Base-by-base conservation (phyloP, 129 eudicot genomes). In the Dittrichia graveolens region DNA sequence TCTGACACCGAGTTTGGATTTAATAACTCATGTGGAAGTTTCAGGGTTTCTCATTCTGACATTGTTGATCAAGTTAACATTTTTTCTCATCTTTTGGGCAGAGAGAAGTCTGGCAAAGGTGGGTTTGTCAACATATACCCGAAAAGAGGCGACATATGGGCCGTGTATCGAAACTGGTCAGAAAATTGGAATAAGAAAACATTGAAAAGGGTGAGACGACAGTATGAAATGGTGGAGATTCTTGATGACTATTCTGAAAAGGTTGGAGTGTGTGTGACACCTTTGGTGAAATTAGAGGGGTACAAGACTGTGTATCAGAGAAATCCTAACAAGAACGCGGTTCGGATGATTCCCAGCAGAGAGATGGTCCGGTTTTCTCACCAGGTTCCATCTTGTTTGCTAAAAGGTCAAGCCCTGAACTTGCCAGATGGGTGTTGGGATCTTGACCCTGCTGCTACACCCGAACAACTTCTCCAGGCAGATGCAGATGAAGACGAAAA, bases 351-450 rank as follows among this genome's bases (percentile, higher is more conserved):
- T 75, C 92, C 99, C 0, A 90, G 84, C 78, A 88, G 90, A 81
- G 99, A 94, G 77, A 94, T 95, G 99, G 67, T 88, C 40, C 79
- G 96, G n/a, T 95, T 95, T 83, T 95, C 99, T 3, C 99, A 95
- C 80, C 99, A 86, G 76, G 99, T 95, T 35, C 99, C 99, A 0
- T 83, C 93, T 79, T 88, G 85, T 73, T 71, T 84, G 65, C 91
- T 95, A 8, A 80, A 86, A 83, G 95, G 83, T 52, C 79, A 83
- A 53, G 83, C 58, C 24, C 67, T 68, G 42, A 84, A 90, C 63
- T 81, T 95, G 83, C 99, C 99, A 4, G 96, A 88, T 5, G 99
- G 91, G 13, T 95, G 99, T 74, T 95, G 97, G 97, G 99, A 95
- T 88, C 83, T 95, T 62, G 99, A 95, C 71, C 96, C 99, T 38